Percentiles rank a stretch among this genome's conserved stretches.
These are phyloP conservation scores for Mortierella claussenii DNA, from an alignment of 192 early-diverging fungal species.

Conservation along the genomic window DNA sequence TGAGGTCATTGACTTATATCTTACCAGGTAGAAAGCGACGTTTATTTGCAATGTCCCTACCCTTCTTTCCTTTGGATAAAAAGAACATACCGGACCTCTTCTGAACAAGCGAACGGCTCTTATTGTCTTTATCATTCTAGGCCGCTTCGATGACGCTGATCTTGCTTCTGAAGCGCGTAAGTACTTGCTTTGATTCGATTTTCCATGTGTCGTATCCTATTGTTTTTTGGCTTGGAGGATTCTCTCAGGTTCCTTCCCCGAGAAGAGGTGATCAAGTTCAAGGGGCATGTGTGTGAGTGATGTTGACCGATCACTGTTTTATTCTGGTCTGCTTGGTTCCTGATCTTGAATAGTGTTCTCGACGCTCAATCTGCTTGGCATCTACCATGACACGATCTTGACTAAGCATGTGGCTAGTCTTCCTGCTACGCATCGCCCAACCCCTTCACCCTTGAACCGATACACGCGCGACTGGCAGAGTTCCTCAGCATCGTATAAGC, in stretches of 20 bases:
- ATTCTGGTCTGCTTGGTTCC: neutral
- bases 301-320: neutral
- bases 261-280: too few species aligned
- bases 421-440: slow-evolving; percentile 51
- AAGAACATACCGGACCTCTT: too few species aligned
- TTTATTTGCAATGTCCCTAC: neutral
- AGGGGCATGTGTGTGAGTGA: too few species aligned
- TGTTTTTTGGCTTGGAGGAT: neutral
- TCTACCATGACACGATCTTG: slow-evolving; percentile 90
- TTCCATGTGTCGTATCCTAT: neutral
- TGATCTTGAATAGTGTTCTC: slow-evolving; percentile 75
- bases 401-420: slow-evolving; percentile 56
- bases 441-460: slow-evolving; percentile 68
- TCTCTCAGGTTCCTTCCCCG: too few species aligned
- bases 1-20: slow-evolving; percentile 90
- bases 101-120: neutral
- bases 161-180: slow-evolving; percentile 87
- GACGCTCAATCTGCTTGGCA: slow-evolving; percentile 78
- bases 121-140: slow-evolving; percentile 47
- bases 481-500: slow-evolving; percentile 59
- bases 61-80: too few species aligned
- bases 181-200: neutral
- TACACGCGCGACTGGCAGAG: slow-evolving; percentile 76
- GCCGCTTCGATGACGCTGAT: slow-evolving; percentile 93
- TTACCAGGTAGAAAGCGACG: slow-evolving; percentile 72